Percentiles rank a stretch among this genome's conserved stretches.
These are phyloP conservation scores for Gymnopilus dilepis DNA, from an alignment of 768 basidiomycete genomes.

Conservation along the genomic window DNA sequence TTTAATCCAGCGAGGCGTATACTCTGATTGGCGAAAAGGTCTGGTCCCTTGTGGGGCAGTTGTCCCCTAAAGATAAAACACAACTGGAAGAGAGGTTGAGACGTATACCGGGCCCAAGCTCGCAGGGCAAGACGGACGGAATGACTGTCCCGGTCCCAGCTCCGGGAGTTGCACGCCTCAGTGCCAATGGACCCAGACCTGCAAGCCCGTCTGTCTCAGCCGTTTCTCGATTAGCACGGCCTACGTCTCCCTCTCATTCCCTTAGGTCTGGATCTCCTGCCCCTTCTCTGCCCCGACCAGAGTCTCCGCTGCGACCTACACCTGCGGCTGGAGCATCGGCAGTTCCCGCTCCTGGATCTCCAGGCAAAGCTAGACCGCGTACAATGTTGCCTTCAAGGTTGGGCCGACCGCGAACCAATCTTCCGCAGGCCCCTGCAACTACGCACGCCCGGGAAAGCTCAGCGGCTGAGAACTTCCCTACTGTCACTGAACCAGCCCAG, in stretches of 20 bases:
- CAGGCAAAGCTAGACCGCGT: constrained; percentile 60
- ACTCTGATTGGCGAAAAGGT: constrained; percentile 84
- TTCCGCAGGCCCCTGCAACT: constrained; percentile 33
- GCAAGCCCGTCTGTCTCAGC: constrained; percentile 37
- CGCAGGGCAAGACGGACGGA: constrained; percentile 44
- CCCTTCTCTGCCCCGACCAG: constrained; percentile 39
- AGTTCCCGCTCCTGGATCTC: constrained; percentile 44
- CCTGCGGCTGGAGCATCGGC: constrained; percentile 28
- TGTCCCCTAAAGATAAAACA: constrained; percentile 88
- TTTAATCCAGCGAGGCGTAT: constrained; percentile 73
- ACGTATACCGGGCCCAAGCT: constrained; percentile 74
- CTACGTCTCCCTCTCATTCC: constrained; percentile 52
- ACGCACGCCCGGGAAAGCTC: constrained; percentile 32
- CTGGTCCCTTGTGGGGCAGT: constrained; percentile 75
- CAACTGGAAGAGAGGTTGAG: constrained; percentile 90
- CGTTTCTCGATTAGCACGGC: constrained; percentile 43
- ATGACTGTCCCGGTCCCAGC: constrained; percentile 51
- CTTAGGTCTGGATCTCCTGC: constrained; percentile 49
- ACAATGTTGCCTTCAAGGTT: constrained; percentile 78
- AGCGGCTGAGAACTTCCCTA: background rate
- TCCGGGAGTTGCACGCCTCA: constrained; percentile 51
- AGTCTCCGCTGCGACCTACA: constrained; percentile 46
- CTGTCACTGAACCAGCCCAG: constrained; percentile 15
- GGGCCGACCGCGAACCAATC: constrained; percentile 63
- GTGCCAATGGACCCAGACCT: constrained; percentile 38